These are phyloP conservation scores for Ogataea angusta DNA, from an alignment of 805 yeast species.

Conservation along the genomic window DNA sequence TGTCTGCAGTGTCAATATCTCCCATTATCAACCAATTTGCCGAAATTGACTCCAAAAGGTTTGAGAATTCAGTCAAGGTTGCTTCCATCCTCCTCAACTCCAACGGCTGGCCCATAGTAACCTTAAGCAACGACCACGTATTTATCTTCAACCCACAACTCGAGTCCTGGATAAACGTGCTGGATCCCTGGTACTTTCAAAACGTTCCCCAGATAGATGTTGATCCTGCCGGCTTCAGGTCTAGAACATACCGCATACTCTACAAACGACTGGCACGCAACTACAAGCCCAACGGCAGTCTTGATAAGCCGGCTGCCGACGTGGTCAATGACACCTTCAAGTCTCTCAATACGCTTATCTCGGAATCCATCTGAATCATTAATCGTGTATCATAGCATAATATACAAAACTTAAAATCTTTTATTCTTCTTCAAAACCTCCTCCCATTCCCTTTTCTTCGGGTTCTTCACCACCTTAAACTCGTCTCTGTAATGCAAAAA, in stretches of 20 bases:
- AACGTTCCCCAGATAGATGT: constrained; percentile 4
- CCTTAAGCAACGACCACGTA: constrained; percentile 37
- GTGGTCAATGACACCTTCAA: constrained; percentile 12
- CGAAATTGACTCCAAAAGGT: constrained; percentile 22
- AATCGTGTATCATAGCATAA: constrained; percentile 5
- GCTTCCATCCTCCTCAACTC: constrained; percentile 23
- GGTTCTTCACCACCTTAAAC: constrained; percentile 49
- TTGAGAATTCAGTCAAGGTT: constrained; percentile 23
- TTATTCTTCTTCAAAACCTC: constrained; percentile 29
- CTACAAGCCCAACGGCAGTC: not conserved
- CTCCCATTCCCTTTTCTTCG: constrained; percentile 60
- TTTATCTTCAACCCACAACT: constrained; percentile 42
- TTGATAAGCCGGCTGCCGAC: not conserved
- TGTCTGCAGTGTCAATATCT: constrained; percentile 49
- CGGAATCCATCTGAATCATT: not conserved
- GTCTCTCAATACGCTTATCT: constrained; percentile 4
- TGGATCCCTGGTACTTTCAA: constrained; percentile 38
- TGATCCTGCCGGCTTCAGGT: constrained; percentile 4
- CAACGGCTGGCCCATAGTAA: constrained; percentile 42
- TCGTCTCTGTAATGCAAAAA: constrained; percentile 90
- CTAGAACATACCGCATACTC: constrained; percentile 13
- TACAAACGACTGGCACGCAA: constrained; percentile 14
- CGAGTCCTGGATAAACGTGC: constrained; percentile 43
- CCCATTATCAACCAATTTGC: constrained; percentile 44
- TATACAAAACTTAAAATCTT: constrained; percentile 16